Evolutionary conservation across 73 alveolate genomes (phyloP).

Genomic region (Tetrahymena borealis): DNA sequence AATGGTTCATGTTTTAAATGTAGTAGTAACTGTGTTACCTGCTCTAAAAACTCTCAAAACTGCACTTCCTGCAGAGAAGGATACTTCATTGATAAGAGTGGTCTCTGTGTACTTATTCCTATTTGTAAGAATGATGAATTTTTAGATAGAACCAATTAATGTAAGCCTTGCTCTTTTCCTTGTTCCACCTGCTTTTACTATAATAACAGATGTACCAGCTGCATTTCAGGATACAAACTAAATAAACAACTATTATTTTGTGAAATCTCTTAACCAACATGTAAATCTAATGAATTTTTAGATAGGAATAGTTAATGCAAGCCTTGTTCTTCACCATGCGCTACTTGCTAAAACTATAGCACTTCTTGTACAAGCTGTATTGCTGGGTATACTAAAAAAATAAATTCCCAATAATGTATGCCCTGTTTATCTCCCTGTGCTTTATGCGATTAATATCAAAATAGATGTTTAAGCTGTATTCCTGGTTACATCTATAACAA

Average conservation of each 20-base stretch:
- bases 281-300: neutral
- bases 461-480: too few species aligned
- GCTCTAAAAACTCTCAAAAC: neutral
- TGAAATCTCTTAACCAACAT: neutral
- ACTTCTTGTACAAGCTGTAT: neutral
- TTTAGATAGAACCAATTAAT: neutral
- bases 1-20: neutral
- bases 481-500: too few species aligned
- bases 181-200: neutral
- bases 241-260: neutral
- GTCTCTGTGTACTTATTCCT: neutral
- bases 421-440: too few species aligned
- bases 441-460: too few species aligned
- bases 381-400: neutral
- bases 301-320: neutral
- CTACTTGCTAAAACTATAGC: neutral
- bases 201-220: neutral
- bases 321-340: neutral
- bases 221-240: neutral
- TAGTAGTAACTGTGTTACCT: neutral
- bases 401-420: too few species aligned
- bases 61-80: neutral
- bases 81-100: neutral
- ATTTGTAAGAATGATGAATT: neutral
- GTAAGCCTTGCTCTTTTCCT: neutral